Evolutionary conservation across 176 grass and related monocot species (phyloP).

Genomic region (Oryza glumipatula): DNA sequence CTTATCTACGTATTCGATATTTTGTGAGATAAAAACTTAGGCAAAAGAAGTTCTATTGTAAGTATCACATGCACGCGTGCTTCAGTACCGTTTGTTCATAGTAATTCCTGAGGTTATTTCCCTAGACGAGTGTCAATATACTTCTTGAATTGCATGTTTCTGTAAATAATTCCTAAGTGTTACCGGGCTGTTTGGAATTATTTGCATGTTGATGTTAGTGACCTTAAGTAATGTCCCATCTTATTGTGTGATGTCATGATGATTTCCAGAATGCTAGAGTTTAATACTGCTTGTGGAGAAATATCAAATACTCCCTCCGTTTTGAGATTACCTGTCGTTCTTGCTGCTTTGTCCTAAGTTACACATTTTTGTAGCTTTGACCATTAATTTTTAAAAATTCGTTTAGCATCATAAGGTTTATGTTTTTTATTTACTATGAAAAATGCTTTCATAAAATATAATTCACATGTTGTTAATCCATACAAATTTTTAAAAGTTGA

Average conservation of each 20-base stretch:
- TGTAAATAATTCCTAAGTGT: slow-evolving; percentile 24
- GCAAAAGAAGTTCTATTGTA: slow-evolving; percentile 2
- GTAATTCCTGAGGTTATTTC: slow-evolving; percentile 20
- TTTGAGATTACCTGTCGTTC: no score
- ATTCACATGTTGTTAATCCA: no score
- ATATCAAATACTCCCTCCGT: background rate
- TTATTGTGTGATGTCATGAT: background rate
- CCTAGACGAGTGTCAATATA: slow-evolving; percentile 8
- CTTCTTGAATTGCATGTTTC: background rate
- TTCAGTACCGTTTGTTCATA: slow-evolving; percentile 35
- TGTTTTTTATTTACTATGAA: no score
- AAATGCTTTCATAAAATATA: no score
- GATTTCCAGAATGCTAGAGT: background rate
- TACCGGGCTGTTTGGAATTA: background rate
- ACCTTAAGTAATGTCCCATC: background rate
- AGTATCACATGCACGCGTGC: slow-evolving; percentile 6
- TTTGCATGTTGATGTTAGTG: background rate
- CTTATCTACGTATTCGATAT: background rate
- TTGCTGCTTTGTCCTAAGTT: no score
- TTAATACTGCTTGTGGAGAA: background rate
- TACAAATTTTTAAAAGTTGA: no score
- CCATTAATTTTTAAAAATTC: no score
- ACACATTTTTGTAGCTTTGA: no score
- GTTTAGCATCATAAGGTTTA: no score
- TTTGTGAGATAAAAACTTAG: slow-evolving; percentile 16